Base-by-base conservation (phyloP, 1,139 yeast genomes). In the Wickerhamomyces sp. region DNA sequence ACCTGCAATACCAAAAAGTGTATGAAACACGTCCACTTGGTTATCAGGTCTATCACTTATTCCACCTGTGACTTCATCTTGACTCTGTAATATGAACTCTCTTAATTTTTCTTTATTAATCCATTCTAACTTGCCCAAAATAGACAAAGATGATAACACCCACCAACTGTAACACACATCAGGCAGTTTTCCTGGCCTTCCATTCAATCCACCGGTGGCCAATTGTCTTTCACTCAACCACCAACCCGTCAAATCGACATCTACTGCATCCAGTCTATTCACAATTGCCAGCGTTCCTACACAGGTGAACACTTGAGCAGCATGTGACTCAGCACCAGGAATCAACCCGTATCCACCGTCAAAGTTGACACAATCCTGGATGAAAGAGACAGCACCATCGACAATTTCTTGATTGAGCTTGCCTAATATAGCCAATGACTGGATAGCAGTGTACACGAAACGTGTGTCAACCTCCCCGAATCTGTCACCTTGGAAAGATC, bases 101-200 rank as follows among this genome's bases (percentile, higher is more conserved):
- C 75, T 72, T 39, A 92, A 65, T 52, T 73, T 76, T 3, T 62
- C 70, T 31, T 70, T 69, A 54, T 88, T 82, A 16, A 94, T 83
- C 90, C 96, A 89, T 45, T 83, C 75, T 20, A 78, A 60, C 46
- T 74, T 77, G 0, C 67, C 75, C 20, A 92, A 66, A 39, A 90
- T 82, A 0, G 86, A 75, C 37, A 92, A 64, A 2, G 92, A 75
- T 1, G 96, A 83, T 31, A 90, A 62, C 7, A 89, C 96, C 98
- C 98, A 92, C 97, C 97, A 94, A 56, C 94, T 81, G 59, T 92
- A 92, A 59, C 99, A 92, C 14, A 87, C 96, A 61, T 92, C 99
- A 0, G 97, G 97, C 20, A 90, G 66, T 59, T 92, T 92, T 48
- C 94, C 96, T 0, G 98, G 98, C 36, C 99, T 74, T 0, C 99